Evolutionary conservation across 495 filamentous ascomycete genomes (phyloP).

Genomic region (Penicillium tannophilum): DNA sequence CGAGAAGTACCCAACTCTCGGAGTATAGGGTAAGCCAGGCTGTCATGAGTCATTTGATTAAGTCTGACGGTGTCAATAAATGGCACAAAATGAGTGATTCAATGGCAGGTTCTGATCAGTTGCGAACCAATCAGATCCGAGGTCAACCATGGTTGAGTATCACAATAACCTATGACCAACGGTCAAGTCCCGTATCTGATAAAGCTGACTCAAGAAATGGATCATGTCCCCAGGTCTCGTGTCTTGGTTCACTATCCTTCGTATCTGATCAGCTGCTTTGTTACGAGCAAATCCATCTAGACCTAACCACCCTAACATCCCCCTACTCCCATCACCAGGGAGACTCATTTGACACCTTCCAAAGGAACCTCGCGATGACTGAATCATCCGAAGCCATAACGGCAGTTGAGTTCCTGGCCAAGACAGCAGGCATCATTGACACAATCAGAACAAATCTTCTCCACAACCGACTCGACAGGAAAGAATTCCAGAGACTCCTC

Average conservation of each 20-base stretch:
- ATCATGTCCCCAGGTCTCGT: neutral
- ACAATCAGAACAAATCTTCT: constrained; percentile 18
- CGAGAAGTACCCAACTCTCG: no score
- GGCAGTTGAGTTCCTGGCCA: neutral
- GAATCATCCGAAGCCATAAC: neutral
- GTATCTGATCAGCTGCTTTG: neutral
- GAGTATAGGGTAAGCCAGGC: no score
- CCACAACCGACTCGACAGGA: constrained; percentile 18
- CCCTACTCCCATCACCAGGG: neutral
- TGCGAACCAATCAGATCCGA: neutral
- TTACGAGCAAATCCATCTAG: neutral
- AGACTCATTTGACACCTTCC: neutral
- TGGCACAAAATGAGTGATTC: neutral
- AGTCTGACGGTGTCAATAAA: no score
- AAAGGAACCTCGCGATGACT: neutral
- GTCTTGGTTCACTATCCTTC: neutral
- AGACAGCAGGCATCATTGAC: neutral
- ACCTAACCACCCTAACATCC: neutral
- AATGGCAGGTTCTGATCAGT: neutral
- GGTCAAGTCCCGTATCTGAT: no score
- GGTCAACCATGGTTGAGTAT: neutral
- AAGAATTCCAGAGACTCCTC: constrained; percentile 6
- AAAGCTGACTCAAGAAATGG: no score
- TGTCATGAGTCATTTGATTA: no score
- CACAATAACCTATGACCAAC: neutral